phyloP scores from a whole-genome alignment of 345 rosid species.

The Draba incana region DNA sequence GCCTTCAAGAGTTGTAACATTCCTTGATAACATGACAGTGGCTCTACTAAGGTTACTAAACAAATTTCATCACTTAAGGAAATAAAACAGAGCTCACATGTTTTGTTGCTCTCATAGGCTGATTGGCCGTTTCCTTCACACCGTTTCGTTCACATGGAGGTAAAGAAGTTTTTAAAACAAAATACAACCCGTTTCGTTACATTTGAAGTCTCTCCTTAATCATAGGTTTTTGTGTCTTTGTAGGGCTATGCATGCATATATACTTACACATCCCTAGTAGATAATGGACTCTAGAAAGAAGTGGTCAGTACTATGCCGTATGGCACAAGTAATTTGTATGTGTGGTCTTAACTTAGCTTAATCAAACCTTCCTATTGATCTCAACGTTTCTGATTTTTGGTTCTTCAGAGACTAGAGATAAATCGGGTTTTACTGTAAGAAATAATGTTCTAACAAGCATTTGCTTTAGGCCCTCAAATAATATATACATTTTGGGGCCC shows the following conservation, averaged over 20 bases:
- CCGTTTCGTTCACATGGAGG: constrained; percentile 94
- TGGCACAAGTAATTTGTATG: too few relatives aligned
- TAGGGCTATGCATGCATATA: constrained; percentile 93
- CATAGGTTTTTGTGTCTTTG: constrained; percentile 15
- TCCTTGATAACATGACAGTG: constrained; percentile 89
- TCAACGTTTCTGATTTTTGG: too few relatives aligned
- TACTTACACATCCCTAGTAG: constrained; percentile 92
- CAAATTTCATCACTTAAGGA: neutral
- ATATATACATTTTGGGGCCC: too few relatives aligned
- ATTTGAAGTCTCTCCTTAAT: neutral
- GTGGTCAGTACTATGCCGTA: too few relatives aligned
- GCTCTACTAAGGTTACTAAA: constrained; percentile 71
- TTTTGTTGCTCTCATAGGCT: constrained; percentile 53
- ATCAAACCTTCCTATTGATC: too few relatives aligned
- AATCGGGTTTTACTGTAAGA: too few relatives aligned
- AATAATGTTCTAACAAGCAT: too few relatives aligned
- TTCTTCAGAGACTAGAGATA: too few relatives aligned
- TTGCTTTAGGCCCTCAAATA: too few relatives aligned
- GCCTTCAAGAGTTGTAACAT: constrained; percentile 91
- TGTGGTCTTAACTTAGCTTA: too few relatives aligned
- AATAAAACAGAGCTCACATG: constrained; percentile 1
- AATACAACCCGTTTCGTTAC: neutral
- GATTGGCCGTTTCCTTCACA: constrained; percentile 88
- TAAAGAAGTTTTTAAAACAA: constrained; percentile 30
- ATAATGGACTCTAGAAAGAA: too few relatives aligned